These are phyloP conservation scores for Dichotomocladium elegans DNA, from an alignment of 371 early-diverging fungal genomes.

Conservation along the genomic window DNA sequence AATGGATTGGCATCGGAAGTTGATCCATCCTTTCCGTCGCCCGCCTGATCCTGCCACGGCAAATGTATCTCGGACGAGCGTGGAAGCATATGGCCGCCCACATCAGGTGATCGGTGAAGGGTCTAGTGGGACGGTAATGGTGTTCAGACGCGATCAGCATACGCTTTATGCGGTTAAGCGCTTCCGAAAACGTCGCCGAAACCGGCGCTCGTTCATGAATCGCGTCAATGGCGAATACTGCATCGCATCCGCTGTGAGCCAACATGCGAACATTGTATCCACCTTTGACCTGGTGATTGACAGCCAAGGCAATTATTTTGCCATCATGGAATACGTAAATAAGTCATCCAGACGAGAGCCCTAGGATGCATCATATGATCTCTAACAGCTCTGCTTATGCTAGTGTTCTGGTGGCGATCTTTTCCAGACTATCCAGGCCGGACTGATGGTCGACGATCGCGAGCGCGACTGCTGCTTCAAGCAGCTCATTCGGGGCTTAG, in stretches of 20 bases:
- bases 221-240: conserved; percentile 88
- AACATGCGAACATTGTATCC: conserved; percentile 84
- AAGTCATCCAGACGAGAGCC: not conserved
- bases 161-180: conserved; percentile 74
- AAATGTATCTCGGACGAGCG: not conserved
- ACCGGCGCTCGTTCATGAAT: conserved; percentile 88
- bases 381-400: too few species aligned
- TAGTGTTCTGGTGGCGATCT: conserved; percentile 50
- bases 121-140: not conserved
- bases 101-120: conserved; percentile 23
- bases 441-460: conserved; percentile 18
- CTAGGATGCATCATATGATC: not conserved
- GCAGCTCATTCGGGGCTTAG: conserved; percentile 88
- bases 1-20: not conserved
- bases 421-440: conserved; percentile 30
- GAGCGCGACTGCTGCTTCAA: conserved; percentile 50
- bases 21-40: not conserved
- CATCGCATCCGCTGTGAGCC: conserved; percentile 77
- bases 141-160: not conserved
- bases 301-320: conserved; percentile 84
- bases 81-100: conserved; percentile 38
- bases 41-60: not conserved
- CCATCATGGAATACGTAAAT: conserved; percentile 83
- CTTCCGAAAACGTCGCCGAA: conserved; percentile 82
- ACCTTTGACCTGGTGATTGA: conserved; percentile 91